Percentiles rank a stretch among this genome's conserved stretches.
Conservation (phyloP, 805 yeast species). For the Candida qinlingensis region DNA sequence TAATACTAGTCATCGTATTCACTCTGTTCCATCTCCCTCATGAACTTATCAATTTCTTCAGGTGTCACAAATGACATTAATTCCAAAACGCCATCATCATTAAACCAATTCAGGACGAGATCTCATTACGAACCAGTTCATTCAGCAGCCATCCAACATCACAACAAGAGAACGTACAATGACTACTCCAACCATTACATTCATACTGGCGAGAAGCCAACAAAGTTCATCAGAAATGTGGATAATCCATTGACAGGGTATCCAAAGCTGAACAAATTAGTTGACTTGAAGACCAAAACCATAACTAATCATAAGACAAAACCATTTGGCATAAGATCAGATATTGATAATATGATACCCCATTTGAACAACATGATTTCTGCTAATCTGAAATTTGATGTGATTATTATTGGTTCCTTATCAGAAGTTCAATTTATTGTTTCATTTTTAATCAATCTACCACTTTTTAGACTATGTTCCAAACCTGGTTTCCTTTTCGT, state of each 20-base stretch:
- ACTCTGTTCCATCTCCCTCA: neutral
- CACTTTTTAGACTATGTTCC: constrained; percentile 67
- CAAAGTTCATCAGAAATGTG: constrained; percentile 58
- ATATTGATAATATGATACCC: constrained; percentile 47
- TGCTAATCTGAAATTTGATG: constrained; percentile 68
- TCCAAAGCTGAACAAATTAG: constrained; percentile 71
- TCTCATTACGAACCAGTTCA: constrained; percentile 5
- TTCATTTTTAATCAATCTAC: constrained; percentile 58
- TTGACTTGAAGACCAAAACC: constrained; percentile 60
- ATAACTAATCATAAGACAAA: constrained; percentile 44
- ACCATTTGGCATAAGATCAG: constrained; percentile 62
- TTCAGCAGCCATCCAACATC: constrained; percentile 5
- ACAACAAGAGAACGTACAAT: constrained; percentile 37
- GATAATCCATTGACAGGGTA: constrained; percentile 73
- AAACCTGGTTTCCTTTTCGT: constrained; percentile 83
- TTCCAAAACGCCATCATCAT: neutral
- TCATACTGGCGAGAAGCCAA: constrained; percentile 60
- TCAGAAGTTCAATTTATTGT: constrained; percentile 66
- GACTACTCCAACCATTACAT: constrained; percentile 71
- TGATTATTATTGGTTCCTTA: constrained; percentile 86
- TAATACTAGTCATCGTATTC: neutral
- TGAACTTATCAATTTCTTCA: constrained; percentile 10
- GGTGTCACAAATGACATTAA: constrained; percentile 6
- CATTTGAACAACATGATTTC: constrained; percentile 58
- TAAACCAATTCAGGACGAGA: constrained; percentile 2